Percentiles rank a stretch among this genome's conserved stretches.
phyloP scores from a whole-genome alignment of 371 early-diverging fungal species.

The Rhizopus delemar region DNA sequence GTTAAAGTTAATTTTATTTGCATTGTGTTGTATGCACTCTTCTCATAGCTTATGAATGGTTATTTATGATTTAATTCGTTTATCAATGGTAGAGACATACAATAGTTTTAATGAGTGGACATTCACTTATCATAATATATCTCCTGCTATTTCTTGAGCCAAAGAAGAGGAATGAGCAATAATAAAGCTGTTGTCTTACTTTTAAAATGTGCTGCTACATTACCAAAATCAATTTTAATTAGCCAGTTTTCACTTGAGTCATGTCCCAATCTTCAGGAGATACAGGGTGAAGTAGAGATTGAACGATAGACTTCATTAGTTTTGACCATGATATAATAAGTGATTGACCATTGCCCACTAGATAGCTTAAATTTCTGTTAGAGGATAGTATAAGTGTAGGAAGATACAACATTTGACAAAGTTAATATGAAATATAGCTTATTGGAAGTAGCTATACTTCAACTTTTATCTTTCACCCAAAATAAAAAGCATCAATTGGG shows the following conservation, averaged over 20 bases:
- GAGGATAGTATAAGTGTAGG: too few species aligned
- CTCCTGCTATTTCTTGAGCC: conserved; percentile 74
- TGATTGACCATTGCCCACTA: background rate
- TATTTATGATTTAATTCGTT: conserved; percentile 66
- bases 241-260: conserved; percentile 67
- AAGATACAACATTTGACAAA: too few species aligned
- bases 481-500: background rate
- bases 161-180: background rate
- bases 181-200: conserved; percentile 36
- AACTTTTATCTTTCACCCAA: too few species aligned
- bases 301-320: conserved; percentile 9
- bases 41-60: conserved; percentile 56
- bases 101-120: conserved; percentile 68
- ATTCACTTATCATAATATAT: conserved; percentile 61
- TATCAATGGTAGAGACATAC: conserved; percentile 66
- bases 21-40: conserved; percentile 9
- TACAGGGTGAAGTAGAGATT: conserved; percentile 14
- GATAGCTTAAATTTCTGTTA: background rate
- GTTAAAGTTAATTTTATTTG: conserved; percentile 15
- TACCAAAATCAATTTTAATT: conserved; percentile 54
- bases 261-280: conserved; percentile 55
- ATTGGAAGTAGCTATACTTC: too few species aligned
- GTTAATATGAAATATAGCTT: too few species aligned
- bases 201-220: conserved; percentile 54
- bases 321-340: background rate